Evolutionary conservation across 208 protist species (phyloP), one percentile per base, ranked within the genome.

Genomic region (Trypanosoma rangeli): DNA sequence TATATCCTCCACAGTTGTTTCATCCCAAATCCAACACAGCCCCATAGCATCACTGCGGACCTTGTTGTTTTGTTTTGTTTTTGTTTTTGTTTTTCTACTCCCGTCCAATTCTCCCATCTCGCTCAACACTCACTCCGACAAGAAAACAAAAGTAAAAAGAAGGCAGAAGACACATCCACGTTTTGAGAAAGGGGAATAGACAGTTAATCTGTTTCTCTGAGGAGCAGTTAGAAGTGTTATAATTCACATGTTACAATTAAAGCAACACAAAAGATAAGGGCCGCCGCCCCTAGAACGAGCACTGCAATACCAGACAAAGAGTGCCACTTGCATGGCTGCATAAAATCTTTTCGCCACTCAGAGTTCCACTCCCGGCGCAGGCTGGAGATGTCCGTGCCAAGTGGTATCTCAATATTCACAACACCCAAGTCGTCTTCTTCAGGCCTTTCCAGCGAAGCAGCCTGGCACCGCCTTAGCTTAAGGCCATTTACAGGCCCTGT

Each of bases 321-420:
- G 8, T 8, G 50, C 12, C 12, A 4, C 28, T 24, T 33, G 24
- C 37, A 42, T 4, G 37, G 4, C 37, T 42, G 37, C 4, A 42
- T 13, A 42, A 10, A 42, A 42, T 42, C 10, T 42, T 42, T 42
- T 9, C 12, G 4, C 26, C 52, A 31, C 52, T 56, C n/a, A 29
- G 24, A 56, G 3, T 29, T 29, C 52, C 77, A 82, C 54, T 75
- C 60, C 60, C 54, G 39, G 59, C 67, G 74, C n/a, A 69, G 64
- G 28, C 54, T 5, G 3, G 26, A 10, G 7, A 18, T 16, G 12
- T 70, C 54, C 0, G 64, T 56, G 42, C 28, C 60, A 1, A 84
- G 24, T 4, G 75, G 61, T 9, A 88, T 64, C 9, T 74, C 76
- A 68, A 88, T 81, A 15, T 70, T 57, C 1, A 26, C 24, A 54